Percentiles rank a stretch among this genome's conserved stretches.
phyloP scores from a whole-genome alignment of 2,329 filamentous ascomycete species.

The Paraphoma chrysanthemicola region DNA sequence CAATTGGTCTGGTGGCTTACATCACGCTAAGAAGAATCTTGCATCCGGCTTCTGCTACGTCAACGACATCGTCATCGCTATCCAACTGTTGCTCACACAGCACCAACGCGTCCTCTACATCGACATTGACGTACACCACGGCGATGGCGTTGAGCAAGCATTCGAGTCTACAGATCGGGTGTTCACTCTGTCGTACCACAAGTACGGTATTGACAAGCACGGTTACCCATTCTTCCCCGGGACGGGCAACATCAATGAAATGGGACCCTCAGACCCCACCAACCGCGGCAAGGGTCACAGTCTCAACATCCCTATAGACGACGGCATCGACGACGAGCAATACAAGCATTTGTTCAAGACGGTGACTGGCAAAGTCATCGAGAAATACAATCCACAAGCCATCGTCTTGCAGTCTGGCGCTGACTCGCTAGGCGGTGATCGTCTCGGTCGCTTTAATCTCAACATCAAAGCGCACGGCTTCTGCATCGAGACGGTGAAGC shows the following conservation, averaged over 20 bases:
- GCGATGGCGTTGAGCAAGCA: slow-evolving; percentile 88
- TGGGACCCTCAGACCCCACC: slow-evolving; percentile 79
- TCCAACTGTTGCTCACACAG: slow-evolving; percentile 83
- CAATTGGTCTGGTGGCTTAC: slow-evolving; percentile 95
- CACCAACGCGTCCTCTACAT: slow-evolving; percentile 91
- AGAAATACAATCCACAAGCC: slow-evolving; percentile 84
- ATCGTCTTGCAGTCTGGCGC: slow-evolving; percentile 96
- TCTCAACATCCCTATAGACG: slow-evolving; percentile 87
- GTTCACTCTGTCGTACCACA: slow-evolving; percentile 95
- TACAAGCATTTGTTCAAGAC: slow-evolving; percentile 85
- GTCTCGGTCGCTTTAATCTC: slow-evolving; percentile 93
- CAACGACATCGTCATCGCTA: slow-evolving; percentile 96
- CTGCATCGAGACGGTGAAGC: slow-evolving; percentile 89
- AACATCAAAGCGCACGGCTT: slow-evolving; percentile 93
- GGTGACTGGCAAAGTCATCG: slow-evolving; percentile 78
- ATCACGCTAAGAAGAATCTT: slow-evolving; percentile 94
- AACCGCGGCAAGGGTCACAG: slow-evolving; percentile 90
- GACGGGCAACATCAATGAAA: slow-evolving; percentile 85
- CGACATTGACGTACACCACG: slow-evolving; percentile 92
- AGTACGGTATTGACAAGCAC: slow-evolving; percentile 76
- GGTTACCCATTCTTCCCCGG: slow-evolving; percentile 79
- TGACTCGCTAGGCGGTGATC: slow-evolving; percentile 91
- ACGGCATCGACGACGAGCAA: slow-evolving; percentile 89
- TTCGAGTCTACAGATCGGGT: slow-evolving; percentile 90
- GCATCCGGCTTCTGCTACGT: slow-evolving; percentile 98